A percentile compares a stretch with the other conserved stretches of the same genome.
Evolutionary conservation across 352 stramenopile genomes (phyloP).

Genomic region (Phytophthora chlamydospora): DNA sequence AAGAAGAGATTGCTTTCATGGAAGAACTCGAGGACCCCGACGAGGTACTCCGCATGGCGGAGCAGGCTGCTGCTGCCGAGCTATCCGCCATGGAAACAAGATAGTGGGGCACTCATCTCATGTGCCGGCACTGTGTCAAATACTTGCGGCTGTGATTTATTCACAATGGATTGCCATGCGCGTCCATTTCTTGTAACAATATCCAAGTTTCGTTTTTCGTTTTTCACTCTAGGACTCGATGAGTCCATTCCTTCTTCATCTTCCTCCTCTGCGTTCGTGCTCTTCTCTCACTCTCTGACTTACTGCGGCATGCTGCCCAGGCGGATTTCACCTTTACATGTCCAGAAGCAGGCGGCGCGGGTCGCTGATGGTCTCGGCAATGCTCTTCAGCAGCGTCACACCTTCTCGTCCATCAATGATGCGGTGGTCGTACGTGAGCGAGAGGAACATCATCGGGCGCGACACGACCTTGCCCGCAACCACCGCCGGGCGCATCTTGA

Average conservation of each 20-base stretch:
- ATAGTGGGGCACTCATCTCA: slow-evolving; percentile 10
- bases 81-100: slow-evolving; percentile 16
- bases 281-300: neutral
- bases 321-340: slow-evolving; percentile 47
- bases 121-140: slow-evolving; percentile 1
- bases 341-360: slow-evolving; percentile 92
- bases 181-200: slow-evolving; percentile 24
- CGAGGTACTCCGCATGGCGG: slow-evolving; percentile 36
- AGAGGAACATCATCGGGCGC: slow-evolving; percentile 99
- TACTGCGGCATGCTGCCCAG: neutral
- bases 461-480: slow-evolving; percentile 94
- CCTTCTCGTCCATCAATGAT: slow-evolving; percentile 99
- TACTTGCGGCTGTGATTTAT: slow-evolving; percentile 19
- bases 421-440: slow-evolving; percentile 99
- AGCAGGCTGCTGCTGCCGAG: slow-evolving; percentile 33
- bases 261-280: neutral
- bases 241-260: slow-evolving; percentile 17
- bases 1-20: slow-evolving; percentile 43
- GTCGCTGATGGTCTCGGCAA: slow-evolving; percentile 97
- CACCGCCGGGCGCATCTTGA: slow-evolving; percentile 96
- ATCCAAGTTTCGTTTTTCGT: slow-evolving; percentile 29
- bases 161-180: slow-evolving; percentile 4
- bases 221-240: slow-evolving; percentile 25
- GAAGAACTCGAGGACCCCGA: slow-evolving; percentile 37
- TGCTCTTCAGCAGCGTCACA: slow-evolving; percentile 99